Conservation (phyloP, 805 yeast genomes). For the Schwanniomyces occidentalis region DNA sequence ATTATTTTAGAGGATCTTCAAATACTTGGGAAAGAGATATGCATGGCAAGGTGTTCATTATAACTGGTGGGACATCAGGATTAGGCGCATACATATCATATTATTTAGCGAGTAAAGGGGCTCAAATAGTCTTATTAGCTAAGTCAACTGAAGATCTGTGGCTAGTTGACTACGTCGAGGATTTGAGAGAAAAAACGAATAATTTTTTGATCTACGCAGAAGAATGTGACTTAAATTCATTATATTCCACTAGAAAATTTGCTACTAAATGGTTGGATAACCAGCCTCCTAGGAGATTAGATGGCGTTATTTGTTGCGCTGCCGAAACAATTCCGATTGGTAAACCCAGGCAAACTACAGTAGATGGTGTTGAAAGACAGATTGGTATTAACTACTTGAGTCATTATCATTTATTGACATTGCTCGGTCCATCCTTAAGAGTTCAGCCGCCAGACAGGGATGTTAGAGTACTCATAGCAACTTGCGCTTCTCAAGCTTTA, state of each 20-base stretch:
- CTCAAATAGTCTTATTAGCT: conserved; percentile 77
- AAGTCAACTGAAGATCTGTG: conserved; percentile 65
- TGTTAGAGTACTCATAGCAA: conserved; percentile 75
- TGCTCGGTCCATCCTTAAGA: conserved; percentile 79
- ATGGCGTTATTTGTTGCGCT: conserved; percentile 87
- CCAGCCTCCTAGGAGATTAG: conserved; percentile 85
- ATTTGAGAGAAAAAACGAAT: conserved; percentile 65
- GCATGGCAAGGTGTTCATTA: conserved; percentile 82
- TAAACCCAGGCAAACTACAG: conserved; percentile 59
- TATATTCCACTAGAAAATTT: conserved; percentile 78
- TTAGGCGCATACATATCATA: conserved; percentile 75
- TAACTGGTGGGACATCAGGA: conserved; percentile 95
- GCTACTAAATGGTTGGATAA: conserved; percentile 95
- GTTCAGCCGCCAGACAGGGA: conserved; percentile 95
- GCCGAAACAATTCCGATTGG: conserved; percentile 78
- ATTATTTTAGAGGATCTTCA: conserved; percentile 72
- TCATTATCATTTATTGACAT: conserved; percentile 76
- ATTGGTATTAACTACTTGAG: conserved; percentile 80
- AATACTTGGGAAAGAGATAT: conserved; percentile 93
- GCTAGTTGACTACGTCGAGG: conserved; percentile 78
- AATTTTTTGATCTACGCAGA: conserved; percentile 89
- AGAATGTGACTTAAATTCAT: conserved; percentile 73
- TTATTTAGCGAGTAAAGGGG: conserved; percentile 79
- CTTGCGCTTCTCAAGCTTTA: conserved; percentile 76
- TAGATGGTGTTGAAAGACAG: conserved; percentile 86